These are phyloP conservation scores for Rosa lucieae DNA, from an alignment of 306 rosid genomes.

Conservation along the genomic window DNA sequence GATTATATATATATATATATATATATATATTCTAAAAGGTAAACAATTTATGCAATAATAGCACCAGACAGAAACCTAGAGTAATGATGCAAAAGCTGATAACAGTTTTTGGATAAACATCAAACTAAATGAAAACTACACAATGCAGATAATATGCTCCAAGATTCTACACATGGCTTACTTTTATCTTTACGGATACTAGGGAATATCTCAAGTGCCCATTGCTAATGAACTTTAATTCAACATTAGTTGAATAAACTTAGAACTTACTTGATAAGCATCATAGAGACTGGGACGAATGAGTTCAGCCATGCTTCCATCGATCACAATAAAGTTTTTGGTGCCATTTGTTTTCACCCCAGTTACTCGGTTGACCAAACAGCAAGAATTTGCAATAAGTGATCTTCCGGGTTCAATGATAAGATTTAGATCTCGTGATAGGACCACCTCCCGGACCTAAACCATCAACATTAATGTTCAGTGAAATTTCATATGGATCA, in stretches of 20 bases:
- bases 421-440: slow-evolving; percentile 76
- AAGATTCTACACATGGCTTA: not conserved
- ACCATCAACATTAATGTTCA: slow-evolving; percentile 18
- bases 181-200: not conserved
- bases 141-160: not conserved
- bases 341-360: slow-evolving; percentile 97
- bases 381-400: slow-evolving; percentile 88
- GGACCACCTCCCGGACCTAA: slow-evolving; percentile 84
- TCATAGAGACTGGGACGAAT: slow-evolving; percentile 96
- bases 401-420: slow-evolving; percentile 99
- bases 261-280: slow-evolving; percentile 78
- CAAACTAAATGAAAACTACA: not conserved
- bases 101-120: not conserved
- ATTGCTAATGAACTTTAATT: not conserved
- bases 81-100: not conserved
- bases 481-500: not conserved
- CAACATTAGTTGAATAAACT: slow-evolving; percentile 7
- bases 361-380: slow-evolving; percentile 87
- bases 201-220: not conserved
- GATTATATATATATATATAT: too few relatives aligned
- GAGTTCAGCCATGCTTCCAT: slow-evolving; percentile 99
- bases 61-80: not conserved
- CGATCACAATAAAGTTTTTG: slow-evolving; percentile 84
- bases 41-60: not conserved
- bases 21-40: not conserved